phyloP scores from a whole-genome alignment of 495 filamentous ascomycete species.

The Penicilliopsis zonata region DNA sequence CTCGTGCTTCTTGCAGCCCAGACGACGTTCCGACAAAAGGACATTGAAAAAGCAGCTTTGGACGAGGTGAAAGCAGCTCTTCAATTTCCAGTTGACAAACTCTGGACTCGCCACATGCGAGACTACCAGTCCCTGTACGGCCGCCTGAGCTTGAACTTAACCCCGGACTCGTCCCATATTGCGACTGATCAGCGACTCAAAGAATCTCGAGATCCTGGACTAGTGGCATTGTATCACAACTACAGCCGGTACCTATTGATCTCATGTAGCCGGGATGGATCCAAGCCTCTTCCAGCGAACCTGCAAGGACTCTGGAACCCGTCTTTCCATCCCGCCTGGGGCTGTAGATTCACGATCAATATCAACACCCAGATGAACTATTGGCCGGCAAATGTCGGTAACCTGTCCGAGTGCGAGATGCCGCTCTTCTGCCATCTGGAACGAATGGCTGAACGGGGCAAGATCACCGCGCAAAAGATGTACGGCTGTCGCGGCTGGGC shows the following conservation, averaged over 20 bases:
- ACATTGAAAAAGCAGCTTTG: conserved; percentile 12
- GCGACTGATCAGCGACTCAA: conserved; percentile 19
- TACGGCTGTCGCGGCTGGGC: conserved; percentile 37
- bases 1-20: conserved; percentile 28
- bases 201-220: conserved; percentile 16
- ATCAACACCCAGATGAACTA: conserved; percentile 54
- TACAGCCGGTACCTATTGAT: conserved; percentile 37
- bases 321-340: conserved; percentile 37
- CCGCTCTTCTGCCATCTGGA: conserved; percentile 31
- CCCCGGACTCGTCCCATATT: conserved; percentile 8
- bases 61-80: conserved; percentile 14
- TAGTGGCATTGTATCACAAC: conserved; percentile 33
- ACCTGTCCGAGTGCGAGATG: conserved; percentile 21
- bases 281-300: conserved; percentile 37
- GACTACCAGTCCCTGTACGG: conserved; percentile 23
- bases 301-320: conserved; percentile 48
- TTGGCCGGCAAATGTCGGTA: conserved; percentile 36
- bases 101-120: conserved; percentile 15
- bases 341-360: conserved; percentile 44
- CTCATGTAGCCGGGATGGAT: conserved; percentile 26
- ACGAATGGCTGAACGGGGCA: conserved; percentile 19
- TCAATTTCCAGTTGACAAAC: conserved; percentile 5
- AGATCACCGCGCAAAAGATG: conserved; percentile 28
- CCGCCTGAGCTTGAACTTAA: conserved; percentile 19
- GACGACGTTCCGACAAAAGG: conserved; percentile 21